Evolutionary conservation across 2,329 filamentous ascomycete species (phyloP).

Genomic region (Curvularia hawaiiensis): DNA sequence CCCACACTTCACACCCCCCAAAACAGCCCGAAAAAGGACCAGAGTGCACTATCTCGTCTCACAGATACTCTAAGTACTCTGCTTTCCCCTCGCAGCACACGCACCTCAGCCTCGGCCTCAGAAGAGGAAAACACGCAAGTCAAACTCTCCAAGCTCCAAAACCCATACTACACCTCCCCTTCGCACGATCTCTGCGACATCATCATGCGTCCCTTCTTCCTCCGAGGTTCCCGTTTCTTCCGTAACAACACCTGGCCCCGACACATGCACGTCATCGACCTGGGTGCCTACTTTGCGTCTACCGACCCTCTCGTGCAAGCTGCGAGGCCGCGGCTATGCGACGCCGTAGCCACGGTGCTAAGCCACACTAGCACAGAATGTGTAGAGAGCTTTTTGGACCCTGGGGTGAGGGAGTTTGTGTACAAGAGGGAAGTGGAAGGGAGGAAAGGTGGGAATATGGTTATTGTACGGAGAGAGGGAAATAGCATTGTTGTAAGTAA

Average conservation of each 20-base stretch:
- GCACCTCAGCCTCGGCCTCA: neutral
- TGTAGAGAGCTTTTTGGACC: slow-evolving; percentile 21
- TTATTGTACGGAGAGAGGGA: slow-evolving; percentile 15
- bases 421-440: slow-evolving; percentile 19
- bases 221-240: slow-evolving; percentile 5
- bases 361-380: slow-evolving; percentile 18
- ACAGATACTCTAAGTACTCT: slow-evolving; percentile 1
- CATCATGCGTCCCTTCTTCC: slow-evolving; percentile 3
- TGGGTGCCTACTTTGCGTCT: slow-evolving; percentile 5
- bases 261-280: slow-evolving; percentile 18
- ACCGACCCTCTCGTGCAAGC: slow-evolving; percentile 1
- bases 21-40: neutral
- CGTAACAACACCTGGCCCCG: neutral
- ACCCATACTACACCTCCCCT: slow-evolving; percentile 13
- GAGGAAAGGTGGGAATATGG: neutral
- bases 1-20: neutral
- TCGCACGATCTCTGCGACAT: slow-evolving; percentile 14
- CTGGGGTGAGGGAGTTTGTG: slow-evolving; percentile 14
- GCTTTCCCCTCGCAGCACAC: neutral
- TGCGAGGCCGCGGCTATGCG: slow-evolving; percentile 20
- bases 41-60: slow-evolving; percentile 2
- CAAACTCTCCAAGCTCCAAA: neutral
- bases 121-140: neutral
- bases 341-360: slow-evolving; percentile 23
- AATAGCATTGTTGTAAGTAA: slow-evolving; percentile 14